Evolutionary conservation across 2,329 filamentous ascomycete species (phyloP).

Genomic region (Aspergillus tubingensis): DNA sequence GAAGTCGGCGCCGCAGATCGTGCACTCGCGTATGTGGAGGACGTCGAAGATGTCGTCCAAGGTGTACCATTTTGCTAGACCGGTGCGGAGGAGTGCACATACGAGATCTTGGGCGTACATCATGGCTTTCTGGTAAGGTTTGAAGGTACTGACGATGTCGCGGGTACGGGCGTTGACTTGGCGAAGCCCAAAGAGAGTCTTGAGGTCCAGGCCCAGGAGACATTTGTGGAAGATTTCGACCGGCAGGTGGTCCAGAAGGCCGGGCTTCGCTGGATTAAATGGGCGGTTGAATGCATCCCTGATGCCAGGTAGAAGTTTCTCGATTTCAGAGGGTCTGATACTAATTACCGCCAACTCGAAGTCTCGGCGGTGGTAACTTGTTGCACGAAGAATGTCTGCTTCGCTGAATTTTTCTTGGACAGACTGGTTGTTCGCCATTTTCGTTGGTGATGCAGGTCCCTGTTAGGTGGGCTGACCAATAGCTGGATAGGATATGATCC

Average conservation of each 20-base stretch:
- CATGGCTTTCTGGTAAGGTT: conserved; percentile 14
- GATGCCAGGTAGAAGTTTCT: background rate
- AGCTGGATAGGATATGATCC: no score
- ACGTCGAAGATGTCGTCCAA: conserved; percentile 19
- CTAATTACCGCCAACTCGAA: background rate
- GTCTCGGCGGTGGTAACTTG: conserved; percentile 19
- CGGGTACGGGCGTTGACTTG: conserved; percentile 16
- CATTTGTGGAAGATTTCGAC: background rate
- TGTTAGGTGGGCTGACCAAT: no score
- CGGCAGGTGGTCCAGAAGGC: background rate
- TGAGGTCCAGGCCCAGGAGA: background rate
- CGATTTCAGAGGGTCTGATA: no score
- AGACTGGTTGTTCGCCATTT: no score
- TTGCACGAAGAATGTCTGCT: conserved; percentile 16
- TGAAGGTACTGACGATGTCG: conserved; percentile 18
- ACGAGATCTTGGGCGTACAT: conserved; percentile 19
- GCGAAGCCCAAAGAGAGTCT: conserved; percentile 10
- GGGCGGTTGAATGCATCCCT: background rate
- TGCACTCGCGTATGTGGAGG: conserved; percentile 14
- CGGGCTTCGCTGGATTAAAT: background rate
- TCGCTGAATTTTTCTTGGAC: no score
- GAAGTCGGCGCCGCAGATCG: background rate
- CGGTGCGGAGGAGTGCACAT: conserved; percentile 21
- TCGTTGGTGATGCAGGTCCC: no score
- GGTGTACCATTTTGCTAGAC: conserved; percentile 11